Conservation (phyloP, 768 basidiomycete species). For the Xerocomellus intermedius region DNA sequence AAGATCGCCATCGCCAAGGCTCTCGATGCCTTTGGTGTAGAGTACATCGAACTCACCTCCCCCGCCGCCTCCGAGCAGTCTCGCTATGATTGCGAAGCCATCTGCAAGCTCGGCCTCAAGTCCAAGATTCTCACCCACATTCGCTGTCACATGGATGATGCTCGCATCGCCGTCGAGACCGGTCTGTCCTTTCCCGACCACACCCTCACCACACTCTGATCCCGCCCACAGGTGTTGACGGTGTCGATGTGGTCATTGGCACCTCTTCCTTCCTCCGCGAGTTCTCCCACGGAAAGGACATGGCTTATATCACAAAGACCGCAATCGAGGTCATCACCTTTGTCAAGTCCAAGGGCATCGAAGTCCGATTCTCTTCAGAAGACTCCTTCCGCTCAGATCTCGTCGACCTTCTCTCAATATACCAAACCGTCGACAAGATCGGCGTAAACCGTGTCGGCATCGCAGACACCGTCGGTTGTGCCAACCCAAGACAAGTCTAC, state of each 20-base stretch:
- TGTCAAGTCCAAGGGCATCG: conserved; percentile 99
- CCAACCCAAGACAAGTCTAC: conserved; percentile 97
- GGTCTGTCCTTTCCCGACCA: conserved; percentile 46
- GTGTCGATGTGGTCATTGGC: conserved; percentile 98
- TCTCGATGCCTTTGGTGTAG: conserved; percentile 97
- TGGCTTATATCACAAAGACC: conserved; percentile 98
- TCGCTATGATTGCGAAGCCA: conserved; percentile 89
- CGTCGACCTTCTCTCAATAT: conserved; percentile 96
- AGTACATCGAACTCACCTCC: conserved; percentile 99
- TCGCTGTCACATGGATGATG: conserved; percentile 99
- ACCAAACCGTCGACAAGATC: conserved; percentile 99
- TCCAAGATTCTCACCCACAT: conserved; percentile 98
- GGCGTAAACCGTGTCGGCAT: conserved; percentile 99
- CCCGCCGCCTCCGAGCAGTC: conserved; percentile 98
- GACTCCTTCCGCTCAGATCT: conserved; percentile 99
- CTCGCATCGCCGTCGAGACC: conserved; percentile 96
- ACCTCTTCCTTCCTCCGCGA: conserved; percentile 99
- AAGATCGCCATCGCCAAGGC: conserved; percentile 99
- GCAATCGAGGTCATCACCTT: conserved; percentile 98
- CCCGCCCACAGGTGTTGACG: conserved; percentile 75
- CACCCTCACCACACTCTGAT: neutral
- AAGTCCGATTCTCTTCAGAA: conserved; percentile 99
- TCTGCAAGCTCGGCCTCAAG: conserved; percentile 97
- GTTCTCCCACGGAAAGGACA: conserved; percentile 99
- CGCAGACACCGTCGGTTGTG: conserved; percentile 98